Percentiles rank a stretch among this genome's conserved stretches.
Evolutionary conservation across 1,284 basidiomycete genomes (phyloP).

Genomic region (Trichosporon coremiiforme): DNA sequence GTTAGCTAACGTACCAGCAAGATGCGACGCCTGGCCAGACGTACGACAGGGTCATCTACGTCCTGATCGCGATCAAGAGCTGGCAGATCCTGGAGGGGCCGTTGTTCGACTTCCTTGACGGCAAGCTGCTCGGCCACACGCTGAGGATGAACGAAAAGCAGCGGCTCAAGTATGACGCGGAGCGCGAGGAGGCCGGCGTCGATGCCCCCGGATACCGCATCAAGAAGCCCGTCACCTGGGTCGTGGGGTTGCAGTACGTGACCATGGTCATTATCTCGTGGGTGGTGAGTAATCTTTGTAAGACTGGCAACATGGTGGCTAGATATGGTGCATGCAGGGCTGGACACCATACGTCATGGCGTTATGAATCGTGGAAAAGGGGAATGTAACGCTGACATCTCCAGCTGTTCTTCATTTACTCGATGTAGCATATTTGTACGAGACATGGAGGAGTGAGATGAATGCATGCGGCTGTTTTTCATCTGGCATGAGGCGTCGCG

Average conservation of each 20-base stretch:
- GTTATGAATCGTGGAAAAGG: background rate
- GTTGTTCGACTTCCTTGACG: slow-evolving; percentile 38
- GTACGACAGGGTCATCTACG: slow-evolving; percentile 50
- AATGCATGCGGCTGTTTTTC: background rate
- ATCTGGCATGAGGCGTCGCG: background rate
- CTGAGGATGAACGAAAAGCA: slow-evolving; percentile 41
- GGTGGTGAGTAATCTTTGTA: slow-evolving; percentile 24
- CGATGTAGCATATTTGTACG: slow-evolving; percentile 48
- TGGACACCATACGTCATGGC: slow-evolving; percentile 1
- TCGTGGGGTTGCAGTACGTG: slow-evolving; percentile 27
- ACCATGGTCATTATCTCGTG: slow-evolving; percentile 31
- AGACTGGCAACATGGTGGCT: background rate
- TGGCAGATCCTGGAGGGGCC: slow-evolving; percentile 49
- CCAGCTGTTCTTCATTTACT: slow-evolving; percentile 57
- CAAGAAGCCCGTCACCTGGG: slow-evolving; percentile 24
- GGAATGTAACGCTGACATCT: slow-evolving; percentile 10
- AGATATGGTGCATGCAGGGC: no score
- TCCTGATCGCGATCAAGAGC: slow-evolving; percentile 53
- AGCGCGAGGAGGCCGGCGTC: slow-evolving; percentile 25
- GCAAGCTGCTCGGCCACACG: slow-evolving; percentile 37
- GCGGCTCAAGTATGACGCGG: slow-evolving; percentile 34
- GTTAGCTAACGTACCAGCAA: slow-evolving; percentile 32
- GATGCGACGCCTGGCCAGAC: slow-evolving; percentile 41
- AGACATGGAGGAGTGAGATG: background rate
- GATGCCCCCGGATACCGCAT: slow-evolving; percentile 23